These are phyloP conservation scores for Yarrowia hollandica DNA, from an alignment of 805 yeast species.

Conservation along the genomic window DNA sequence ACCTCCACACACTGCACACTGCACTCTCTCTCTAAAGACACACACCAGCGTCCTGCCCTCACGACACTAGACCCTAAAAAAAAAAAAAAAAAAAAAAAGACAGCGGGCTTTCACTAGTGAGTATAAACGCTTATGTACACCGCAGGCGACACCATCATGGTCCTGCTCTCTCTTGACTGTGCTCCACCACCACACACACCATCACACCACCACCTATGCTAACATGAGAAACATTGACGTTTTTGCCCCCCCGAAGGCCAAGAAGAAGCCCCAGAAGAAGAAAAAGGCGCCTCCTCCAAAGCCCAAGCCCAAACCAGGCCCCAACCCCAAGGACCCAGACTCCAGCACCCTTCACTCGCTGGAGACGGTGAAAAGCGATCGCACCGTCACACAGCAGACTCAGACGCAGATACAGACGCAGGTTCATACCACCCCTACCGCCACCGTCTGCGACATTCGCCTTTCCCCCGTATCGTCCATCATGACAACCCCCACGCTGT, in stretches of 20 bases:
- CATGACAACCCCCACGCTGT: constrained; percentile 6
- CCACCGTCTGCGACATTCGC: neutral
- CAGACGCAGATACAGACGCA: too few species aligned
- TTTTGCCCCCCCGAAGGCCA: constrained; percentile 20
- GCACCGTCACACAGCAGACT: too few species aligned
- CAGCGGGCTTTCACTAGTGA: neutral
- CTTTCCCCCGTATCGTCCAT: neutral
- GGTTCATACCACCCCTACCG: too few species aligned
- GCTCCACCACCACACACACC: neutral
- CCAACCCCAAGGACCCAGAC: neutral
- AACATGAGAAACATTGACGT: constrained; percentile 25
- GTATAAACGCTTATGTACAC: too few species aligned
- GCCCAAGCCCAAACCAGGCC: neutral
- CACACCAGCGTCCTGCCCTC: neutral
- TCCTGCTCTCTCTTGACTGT: neutral
- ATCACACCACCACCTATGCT: neutral
- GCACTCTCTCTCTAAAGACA: too few species aligned
- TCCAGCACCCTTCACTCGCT: constrained; percentile 1
- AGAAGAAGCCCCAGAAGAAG: constrained; percentile 7
- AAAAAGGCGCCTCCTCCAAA: neutral
- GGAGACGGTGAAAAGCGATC: neutral
- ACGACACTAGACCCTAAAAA: neutral
- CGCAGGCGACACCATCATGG: too few species aligned
- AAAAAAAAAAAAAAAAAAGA: neutral
- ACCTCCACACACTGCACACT: neutral